Evolutionary conservation across 2,329 filamentous ascomycete species (phyloP).

Genomic region (Bimuria novae-zelandiae): DNA sequence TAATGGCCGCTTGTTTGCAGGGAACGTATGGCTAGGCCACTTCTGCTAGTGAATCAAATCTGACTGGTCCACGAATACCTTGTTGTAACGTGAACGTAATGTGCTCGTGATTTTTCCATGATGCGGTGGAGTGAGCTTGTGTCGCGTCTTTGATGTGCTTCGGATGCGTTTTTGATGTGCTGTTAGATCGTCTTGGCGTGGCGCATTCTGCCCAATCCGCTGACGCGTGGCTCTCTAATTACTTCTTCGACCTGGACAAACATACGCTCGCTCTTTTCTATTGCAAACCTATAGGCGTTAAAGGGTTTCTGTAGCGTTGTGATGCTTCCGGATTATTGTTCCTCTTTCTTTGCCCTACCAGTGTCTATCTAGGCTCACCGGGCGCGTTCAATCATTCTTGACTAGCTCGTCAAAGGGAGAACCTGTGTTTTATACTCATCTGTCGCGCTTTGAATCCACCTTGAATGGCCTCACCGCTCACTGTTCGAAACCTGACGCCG

Average conservation of each 20-base stretch:
- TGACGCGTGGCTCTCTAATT: neutral
- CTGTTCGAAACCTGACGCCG: constrained; percentile 80
- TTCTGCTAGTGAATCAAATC: neutral
- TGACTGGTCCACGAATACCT: neutral
- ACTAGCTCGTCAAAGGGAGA: too few species aligned
- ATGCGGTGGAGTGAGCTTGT: neutral
- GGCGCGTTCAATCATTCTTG: too few species aligned
- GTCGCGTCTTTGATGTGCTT: too few species aligned
- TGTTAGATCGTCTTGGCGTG: neutral
- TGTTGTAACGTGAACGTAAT: neutral
- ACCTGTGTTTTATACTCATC: neutral
- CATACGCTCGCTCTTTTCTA: neutral
- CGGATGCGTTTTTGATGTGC: neutral
- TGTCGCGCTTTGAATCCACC: neutral
- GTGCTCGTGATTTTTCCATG: neutral
- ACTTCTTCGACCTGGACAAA: neutral
- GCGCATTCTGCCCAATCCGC: neutral
- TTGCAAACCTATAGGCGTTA: too few species aligned
- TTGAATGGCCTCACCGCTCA: constrained; percentile 56
- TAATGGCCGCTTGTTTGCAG: too few species aligned
- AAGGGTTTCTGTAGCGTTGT: too few species aligned
- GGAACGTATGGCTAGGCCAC: neutral
- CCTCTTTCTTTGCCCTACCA: too few species aligned
- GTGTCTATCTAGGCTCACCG: too few species aligned
- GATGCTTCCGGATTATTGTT: too few species aligned